These are phyloP conservation scores for Gossypium schwendimanii DNA, from an alignment of 441 rosid species.

Conservation along the genomic window DNA sequence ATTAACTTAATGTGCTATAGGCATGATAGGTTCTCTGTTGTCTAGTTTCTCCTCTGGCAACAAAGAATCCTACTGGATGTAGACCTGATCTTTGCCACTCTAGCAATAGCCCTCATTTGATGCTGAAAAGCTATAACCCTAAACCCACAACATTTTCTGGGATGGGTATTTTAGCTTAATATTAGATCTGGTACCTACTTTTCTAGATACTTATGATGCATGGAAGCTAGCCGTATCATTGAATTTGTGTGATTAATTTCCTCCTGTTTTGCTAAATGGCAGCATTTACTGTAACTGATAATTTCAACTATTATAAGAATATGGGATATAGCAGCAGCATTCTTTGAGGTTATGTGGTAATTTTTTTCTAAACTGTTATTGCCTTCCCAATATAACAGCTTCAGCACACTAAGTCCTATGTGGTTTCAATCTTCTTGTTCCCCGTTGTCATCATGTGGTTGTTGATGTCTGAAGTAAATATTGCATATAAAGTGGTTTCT, in stretches of 20 bases:
- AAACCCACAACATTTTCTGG: not conserved
- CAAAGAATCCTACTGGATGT: not conserved
- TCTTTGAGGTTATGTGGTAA: not conserved
- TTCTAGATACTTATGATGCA: not conserved
- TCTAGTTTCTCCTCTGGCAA: not conserved
- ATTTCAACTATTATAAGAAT: not conserved
- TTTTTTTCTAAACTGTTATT: not conserved
- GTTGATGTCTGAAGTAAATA: not conserved
- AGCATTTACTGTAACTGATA: not conserved
- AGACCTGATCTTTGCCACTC: not conserved
- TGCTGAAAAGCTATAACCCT: not conserved
- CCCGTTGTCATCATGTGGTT: not conserved
- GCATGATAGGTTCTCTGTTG: not conserved
- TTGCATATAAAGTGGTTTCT: not conserved
- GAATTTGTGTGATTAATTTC: constrained; percentile 4
- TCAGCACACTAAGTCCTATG: not conserved
- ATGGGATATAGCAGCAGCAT: not conserved
- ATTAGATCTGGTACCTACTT: not conserved
- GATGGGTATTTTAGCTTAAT: not conserved
- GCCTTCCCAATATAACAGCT: not conserved
- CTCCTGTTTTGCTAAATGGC: not conserved
- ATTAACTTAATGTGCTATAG: not conserved
- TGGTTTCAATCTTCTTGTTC: not conserved
- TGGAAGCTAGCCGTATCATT: not conserved
- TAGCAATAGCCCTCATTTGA: not conserved